Conservation (phyloP, 495 filamentous ascomycete genomes). For the Aspergillus egyptiacus region DNA sequence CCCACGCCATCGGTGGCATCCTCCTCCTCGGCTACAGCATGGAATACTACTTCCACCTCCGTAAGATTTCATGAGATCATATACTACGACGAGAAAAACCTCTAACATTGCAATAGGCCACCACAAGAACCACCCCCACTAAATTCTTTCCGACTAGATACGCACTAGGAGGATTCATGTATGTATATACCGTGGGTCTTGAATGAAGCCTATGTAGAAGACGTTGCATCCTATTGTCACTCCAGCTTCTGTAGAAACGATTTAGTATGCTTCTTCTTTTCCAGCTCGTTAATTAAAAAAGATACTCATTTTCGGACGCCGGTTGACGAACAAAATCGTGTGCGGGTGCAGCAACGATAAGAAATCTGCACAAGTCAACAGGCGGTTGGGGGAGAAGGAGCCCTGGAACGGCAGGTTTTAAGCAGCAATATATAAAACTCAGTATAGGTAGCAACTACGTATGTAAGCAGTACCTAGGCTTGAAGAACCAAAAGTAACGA, state of each 20-base stretch:
- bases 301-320: no score
- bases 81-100: background rate
- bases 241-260: background rate
- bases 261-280: background rate
- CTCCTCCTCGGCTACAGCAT: conserved; percentile 81
- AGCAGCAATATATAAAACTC: no score
- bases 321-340: no score
- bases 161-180: conserved; percentile 32
- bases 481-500: no score
- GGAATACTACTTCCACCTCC: conserved; percentile 99
- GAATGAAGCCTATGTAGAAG: conserved; percentile 28
- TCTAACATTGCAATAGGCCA: conserved; percentile 56
- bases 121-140: conserved; percentile 99
- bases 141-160: conserved; percentile 34
- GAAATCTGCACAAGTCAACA: no score
- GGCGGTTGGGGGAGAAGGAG: background rate
- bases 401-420: no score
- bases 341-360: background rate
- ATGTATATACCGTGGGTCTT: conserved; percentile 39
- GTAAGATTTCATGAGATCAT: conserved; percentile 50
- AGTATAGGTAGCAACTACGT: no score
- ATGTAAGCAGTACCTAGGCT: no score
- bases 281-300: background rate
- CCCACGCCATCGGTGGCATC: conserved; percentile 74
- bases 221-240: conserved; percentile 14